Conservation (phyloP, 345 rosid species). For the Noccaea bulbosa region DNA sequence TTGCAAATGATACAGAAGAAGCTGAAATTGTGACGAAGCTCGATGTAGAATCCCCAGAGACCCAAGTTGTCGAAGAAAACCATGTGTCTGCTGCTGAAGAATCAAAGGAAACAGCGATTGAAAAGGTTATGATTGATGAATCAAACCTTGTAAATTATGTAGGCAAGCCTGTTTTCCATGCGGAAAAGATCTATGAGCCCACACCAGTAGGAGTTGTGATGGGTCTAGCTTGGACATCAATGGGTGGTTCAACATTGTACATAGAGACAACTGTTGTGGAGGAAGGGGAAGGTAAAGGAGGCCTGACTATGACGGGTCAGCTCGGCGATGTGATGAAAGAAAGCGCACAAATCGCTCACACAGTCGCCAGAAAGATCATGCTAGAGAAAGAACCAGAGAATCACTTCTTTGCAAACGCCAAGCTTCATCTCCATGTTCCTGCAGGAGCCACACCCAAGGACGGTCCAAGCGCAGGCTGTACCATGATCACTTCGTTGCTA, state of each 20-base stretch:
- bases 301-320: slow-evolving; percentile 82
- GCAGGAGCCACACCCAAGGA: slow-evolving; percentile 98
- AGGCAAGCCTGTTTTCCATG: slow-evolving; percentile 96
- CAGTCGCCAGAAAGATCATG: slow-evolving; percentile 79
- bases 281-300: slow-evolving; percentile 92
- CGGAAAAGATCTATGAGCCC: slow-evolving; percentile 83
- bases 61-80: slow-evolving; percentile 22
- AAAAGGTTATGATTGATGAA: slow-evolving; percentile 67
- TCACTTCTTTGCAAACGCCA: slow-evolving; percentile 77
- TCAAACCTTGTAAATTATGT: slow-evolving; percentile 80
- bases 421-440: slow-evolving; percentile 98
- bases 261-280: slow-evolving; percentile 86
- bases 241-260: slow-evolving; percentile 99
- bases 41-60: slow-evolving; percentile 46
- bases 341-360: slow-evolving; percentile 95
- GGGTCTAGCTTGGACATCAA: slow-evolving; percentile 99
- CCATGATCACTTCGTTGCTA: slow-evolving; percentile 97
- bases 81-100: slow-evolving; percentile 34
- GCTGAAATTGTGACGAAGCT: slow-evolving; percentile 38
- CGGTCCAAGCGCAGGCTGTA: slow-evolving; percentile 99
- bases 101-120: slow-evolving; percentile 59
- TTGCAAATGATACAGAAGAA: slow-evolving; percentile 42
- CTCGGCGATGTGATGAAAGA: slow-evolving; percentile 99
- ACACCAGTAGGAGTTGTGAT: slow-evolving; percentile 97
- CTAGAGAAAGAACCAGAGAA: slow-evolving; percentile 68